These are phyloP conservation scores for Knufia fluminis DNA, from an alignment of 2,329 filamentous ascomycete genomes.

Conservation along the genomic window DNA sequence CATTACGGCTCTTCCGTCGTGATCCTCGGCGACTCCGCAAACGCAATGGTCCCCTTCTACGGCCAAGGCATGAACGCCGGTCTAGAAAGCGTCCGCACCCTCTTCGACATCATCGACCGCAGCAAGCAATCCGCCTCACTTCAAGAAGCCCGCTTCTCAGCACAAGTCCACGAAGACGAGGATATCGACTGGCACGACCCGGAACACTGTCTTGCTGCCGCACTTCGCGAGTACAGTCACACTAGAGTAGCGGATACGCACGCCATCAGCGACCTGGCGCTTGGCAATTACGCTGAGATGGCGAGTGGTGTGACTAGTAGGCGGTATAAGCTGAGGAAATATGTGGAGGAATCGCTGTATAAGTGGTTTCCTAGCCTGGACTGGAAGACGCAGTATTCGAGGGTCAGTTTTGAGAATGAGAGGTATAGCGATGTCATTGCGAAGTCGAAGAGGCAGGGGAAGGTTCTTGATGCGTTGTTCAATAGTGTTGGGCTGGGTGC, in stretches of 20 bases:
- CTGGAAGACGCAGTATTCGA: constrained; percentile 85
- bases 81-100: constrained; percentile 81
- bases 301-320: constrained; percentile 70
- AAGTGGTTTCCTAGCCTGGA: constrained; percentile 67
- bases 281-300: constrained; percentile 93
- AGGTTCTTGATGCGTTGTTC: constrained; percentile 2
- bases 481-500: not conserved
- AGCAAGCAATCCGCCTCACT: constrained; percentile 33
- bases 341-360: constrained; percentile 73
- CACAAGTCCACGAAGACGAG: constrained; percentile 22
- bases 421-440: constrained; percentile 73
- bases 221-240: constrained; percentile 65
- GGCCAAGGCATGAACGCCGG: constrained; percentile 97
- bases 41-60: constrained; percentile 98
- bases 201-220: constrained; percentile 24
- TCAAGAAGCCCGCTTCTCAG: constrained; percentile 32
- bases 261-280: constrained; percentile 83
- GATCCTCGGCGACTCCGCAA: constrained; percentile 85
- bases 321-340: constrained; percentile 72
- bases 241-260: constrained; percentile 69
- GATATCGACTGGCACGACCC: constrained; percentile 15
- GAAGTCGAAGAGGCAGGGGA: constrained; percentile 7
- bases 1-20: constrained; percentile 69
- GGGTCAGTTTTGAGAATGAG: constrained; percentile 90
- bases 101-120: constrained; percentile 69